Conservation (phyloP, 495 filamentous ascomycete species). For the Hypoxylon rickii region DNA sequence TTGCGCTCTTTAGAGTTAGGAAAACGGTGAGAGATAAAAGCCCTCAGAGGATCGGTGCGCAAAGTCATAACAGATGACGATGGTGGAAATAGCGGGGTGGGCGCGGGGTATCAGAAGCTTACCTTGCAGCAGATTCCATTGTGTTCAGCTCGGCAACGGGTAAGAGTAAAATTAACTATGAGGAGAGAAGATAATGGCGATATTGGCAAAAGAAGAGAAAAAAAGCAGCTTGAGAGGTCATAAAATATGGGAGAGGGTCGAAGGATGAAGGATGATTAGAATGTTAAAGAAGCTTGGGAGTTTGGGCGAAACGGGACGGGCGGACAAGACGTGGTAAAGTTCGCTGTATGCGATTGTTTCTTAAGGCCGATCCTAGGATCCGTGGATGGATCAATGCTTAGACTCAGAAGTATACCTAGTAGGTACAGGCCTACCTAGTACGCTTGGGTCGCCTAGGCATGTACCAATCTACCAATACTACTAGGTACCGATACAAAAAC, state of each 20-base stretch:
- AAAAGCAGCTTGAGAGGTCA: background rate
- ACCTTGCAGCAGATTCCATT: conserved; percentile 52
- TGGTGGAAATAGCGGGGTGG: conserved; percentile 42
- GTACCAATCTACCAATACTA: too few species aligned
- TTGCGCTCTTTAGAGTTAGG: background rate
- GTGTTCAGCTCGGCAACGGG: conserved; percentile 32
- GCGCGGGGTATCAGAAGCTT: conserved; percentile 41
- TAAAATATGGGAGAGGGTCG: conserved; percentile 8
- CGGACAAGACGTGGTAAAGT: conserved; percentile 4
- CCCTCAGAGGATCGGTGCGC: conserved; percentile 12
- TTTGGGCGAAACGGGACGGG: conserved; percentile 21
- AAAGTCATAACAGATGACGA: conserved; percentile 20
- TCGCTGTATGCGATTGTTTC: conserved; percentile 1
- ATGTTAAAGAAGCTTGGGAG: conserved; percentile 21
- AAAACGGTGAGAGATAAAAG: conserved; percentile 5
- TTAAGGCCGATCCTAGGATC: conserved; percentile 29
- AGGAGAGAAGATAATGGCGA: conserved; percentile 19
- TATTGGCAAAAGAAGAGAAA: conserved; percentile 16
- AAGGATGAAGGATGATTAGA: conserved; percentile 17
- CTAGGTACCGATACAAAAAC: too few species aligned
- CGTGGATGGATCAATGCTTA: too few species aligned
- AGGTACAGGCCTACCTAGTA: too few species aligned
- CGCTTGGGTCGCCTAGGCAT: too few species aligned
- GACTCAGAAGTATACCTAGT: too few species aligned
- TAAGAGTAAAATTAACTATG: conserved; percentile 3